These are phyloP conservation scores for Quercus parvula DNA, from an alignment of 306 rosid genomes.

Conservation along the genomic window DNA sequence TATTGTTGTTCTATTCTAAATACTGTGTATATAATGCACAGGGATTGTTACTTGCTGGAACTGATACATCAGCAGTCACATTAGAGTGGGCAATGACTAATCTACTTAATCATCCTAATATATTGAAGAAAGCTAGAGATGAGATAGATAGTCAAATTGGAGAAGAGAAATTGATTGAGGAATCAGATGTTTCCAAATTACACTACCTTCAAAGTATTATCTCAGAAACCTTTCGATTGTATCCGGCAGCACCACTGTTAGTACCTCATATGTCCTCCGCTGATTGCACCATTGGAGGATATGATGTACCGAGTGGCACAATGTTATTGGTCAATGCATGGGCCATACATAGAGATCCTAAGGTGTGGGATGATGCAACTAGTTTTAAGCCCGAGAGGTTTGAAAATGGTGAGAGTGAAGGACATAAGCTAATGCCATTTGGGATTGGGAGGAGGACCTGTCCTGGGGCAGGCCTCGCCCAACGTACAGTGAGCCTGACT, in stretches of 20 bases:
- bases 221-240: slow-evolving; percentile 29
- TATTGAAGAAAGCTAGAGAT: slow-evolving; percentile 21
- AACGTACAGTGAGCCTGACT: background rate
- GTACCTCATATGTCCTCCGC: background rate
- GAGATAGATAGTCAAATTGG: slow-evolving; percentile 24
- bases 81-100: slow-evolving; percentile 10
- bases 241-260: background rate
- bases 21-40: background rate
- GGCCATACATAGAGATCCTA: slow-evolving; percentile 40
- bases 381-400: slow-evolving; percentile 35
- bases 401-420: background rate
- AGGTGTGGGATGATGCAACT: slow-evolving; percentile 26
- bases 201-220: slow-evolving; percentile 29
- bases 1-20: background rate
- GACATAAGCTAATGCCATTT: slow-evolving; percentile 19
- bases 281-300: background rate
- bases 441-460: slow-evolving; percentile 11
- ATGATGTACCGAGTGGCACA: background rate
- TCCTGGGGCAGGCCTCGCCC: background rate
- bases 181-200: slow-evolving; percentile 25
- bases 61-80: background rate
- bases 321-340: slow-evolving; percentile 36
- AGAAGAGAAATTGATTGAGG: slow-evolving; percentile 19
- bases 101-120: slow-evolving; percentile 25
- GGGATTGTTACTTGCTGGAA: background rate